Evolutionary conservation across 768 basidiomycete species (phyloP), one percentile per base, ranked within the genome.

Genomic region (Nevesoporus exiguus): DNA sequence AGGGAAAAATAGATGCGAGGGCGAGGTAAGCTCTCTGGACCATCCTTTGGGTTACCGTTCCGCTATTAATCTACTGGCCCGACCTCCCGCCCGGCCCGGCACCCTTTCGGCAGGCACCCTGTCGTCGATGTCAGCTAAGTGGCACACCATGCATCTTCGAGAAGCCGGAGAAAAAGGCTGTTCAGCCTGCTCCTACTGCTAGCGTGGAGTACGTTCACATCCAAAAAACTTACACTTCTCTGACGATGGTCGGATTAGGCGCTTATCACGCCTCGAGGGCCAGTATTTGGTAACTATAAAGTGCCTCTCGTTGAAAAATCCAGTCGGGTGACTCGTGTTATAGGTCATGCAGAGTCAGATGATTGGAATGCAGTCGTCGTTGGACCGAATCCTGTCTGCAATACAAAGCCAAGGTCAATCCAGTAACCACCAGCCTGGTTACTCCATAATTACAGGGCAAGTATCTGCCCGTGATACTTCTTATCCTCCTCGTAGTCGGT

Each of bases 301-400:
- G 14, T 44, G 19, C 45, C 29, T 25, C 2, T 43, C 22, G 7
- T 30, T 36, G 41, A 48, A 25, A 11, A 21, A n/a, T 31, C 43
- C 50, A 40, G 47, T 41, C 37, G 55, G 24, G 14, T 34, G 7
- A 27, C 27, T 33, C 17, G 19, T 22, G 53, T 56, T 34, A 39
- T 57, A 90, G 90, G 86, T 91, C 61, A 89, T 93, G 83, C 90
- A 93, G 69, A 90, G 89, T 72, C 91, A 93, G 68, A 92, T 93
- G 88, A 93, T 93, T 62, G 91, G 91, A 62, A 90, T 93, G 86
- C 92, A 93, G 71, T 88, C 90, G 6, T 88, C 90, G 24, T 70
- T 93, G 58, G 91, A 93, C 71, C 81, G 91, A 48, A 93, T 93
- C 66, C 73, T 93, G 51, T 74, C 79, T 42, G 85, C 81, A 3